Base-by-base conservation (phyloP, 352 stramenopile species). In the Phytophthora ohioensis region DNA sequence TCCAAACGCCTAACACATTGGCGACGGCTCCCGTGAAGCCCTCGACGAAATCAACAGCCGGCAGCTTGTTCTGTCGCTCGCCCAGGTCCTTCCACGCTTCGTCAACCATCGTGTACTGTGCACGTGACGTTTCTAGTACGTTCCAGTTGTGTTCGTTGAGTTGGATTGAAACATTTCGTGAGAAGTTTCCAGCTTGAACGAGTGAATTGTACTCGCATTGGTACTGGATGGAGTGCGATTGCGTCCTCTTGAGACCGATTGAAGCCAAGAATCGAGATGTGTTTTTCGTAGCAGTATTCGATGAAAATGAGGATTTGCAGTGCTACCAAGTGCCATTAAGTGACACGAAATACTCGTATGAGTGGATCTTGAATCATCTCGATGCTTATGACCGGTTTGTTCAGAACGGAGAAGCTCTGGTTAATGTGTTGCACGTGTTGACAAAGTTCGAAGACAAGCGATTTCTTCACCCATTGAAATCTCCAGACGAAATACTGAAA, bases 161-260 rank as follows among this genome's bases (percentile, higher is more conserved):
- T 8, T 92, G 82, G 82, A 43, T 65, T 4, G 43, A 76, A 13
- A 27, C 43, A 3, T 67, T 89, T 0, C 21, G n/a, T 2, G 3
- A 41, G 3, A 17, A 42, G 3, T 67, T 88, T 36, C 81, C 81
- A 57, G 15, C 57, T 13, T 66, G 65, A 45, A 46, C 89, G 3
- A 6, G 39, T 10, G 10, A 73, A 9, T 30, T 90, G 27, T 79
- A 88, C 45, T 83, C 72, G 1, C 72, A 87, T 5, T 89, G 84
- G 81, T 82, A 81, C 17, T 90, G 80, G 78, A 48, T 85, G 9
- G 71, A 89, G 5, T 3, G 67, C 8, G 62, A 73, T 0, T 84
- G 73, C 39, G 67, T 91, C 4, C 27, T 90, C 1, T 72, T 88
- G 7, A 71, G 78, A 30, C 65, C 76, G 5, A 71, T 49, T 3